Evolutionary conservation across 2,329 filamentous ascomycete genomes (phyloP).

Genomic region (Biscogniauxia marginata): DNA sequence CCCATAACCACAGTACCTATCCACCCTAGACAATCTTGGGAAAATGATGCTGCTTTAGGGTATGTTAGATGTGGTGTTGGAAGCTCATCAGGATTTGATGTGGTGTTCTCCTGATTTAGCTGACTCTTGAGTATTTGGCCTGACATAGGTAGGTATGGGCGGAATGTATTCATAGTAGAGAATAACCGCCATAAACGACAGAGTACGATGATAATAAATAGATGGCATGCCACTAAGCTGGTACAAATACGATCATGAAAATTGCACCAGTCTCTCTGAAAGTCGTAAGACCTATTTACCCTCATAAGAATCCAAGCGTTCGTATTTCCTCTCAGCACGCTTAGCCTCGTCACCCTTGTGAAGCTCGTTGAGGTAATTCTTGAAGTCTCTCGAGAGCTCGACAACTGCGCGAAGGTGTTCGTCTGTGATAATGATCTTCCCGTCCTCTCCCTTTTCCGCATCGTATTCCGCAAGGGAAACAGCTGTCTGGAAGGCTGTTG

Average conservation of each 20-base stretch:
- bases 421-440: constrained; percentile 25
- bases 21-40: too few species aligned
- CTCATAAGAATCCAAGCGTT: constrained; percentile 8
- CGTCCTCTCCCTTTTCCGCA: constrained; percentile 30
- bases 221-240: too few species aligned
- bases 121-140: too few species aligned
- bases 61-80: too few species aligned
- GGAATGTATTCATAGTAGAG: too few species aligned
- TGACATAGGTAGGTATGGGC: too few species aligned
- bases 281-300: background rate
- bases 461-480: constrained; percentile 33
- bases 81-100: too few species aligned
- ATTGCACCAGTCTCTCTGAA: background rate
- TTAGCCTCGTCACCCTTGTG: constrained; percentile 19
- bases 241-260: background rate
- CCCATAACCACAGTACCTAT: too few species aligned
- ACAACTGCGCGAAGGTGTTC: constrained; percentile 28
- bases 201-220: too few species aligned
- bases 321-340: constrained; percentile 8
- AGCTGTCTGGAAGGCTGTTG: constrained; percentile 31
- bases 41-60: too few species aligned
- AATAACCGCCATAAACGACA: too few species aligned
- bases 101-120: too few species aligned
- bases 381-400: constrained; percentile 30
- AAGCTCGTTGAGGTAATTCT: constrained; percentile 24